These are phyloP conservation scores for Harringtonia aguacate DNA, from an alignment of 2,329 filamentous ascomycete species.

Conservation along the genomic window DNA sequence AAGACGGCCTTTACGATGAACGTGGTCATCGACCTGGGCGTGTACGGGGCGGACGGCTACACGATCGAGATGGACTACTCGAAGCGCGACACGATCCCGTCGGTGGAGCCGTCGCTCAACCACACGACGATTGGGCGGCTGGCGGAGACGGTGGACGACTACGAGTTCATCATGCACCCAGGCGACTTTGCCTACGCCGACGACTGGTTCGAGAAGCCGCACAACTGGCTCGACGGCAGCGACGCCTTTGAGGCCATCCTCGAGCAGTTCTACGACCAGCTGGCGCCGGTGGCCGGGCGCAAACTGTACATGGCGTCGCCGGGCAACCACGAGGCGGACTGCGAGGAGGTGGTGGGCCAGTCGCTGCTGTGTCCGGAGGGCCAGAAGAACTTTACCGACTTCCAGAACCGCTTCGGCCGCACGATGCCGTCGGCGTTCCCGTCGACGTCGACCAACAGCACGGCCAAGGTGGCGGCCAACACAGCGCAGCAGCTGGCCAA, in stretches of 20 bases:
- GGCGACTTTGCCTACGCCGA: constrained; percentile 50
- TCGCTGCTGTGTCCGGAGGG: constrained; percentile 33
- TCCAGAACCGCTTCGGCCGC: constrained; percentile 40
- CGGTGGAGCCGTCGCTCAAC: constrained; percentile 39
- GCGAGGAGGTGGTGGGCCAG: constrained; percentile 29
- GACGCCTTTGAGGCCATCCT: constrained; percentile 97
- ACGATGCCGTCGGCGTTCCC: constrained; percentile 40
- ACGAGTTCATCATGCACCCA: constrained; percentile 43
- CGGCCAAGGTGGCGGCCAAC: constrained; percentile 31
- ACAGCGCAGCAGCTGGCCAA: constrained; percentile 32
- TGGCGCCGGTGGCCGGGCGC: constrained; percentile 39
- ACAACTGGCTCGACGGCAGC: constrained; percentile 60
- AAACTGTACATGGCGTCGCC: constrained; percentile 47
- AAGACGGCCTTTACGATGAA: constrained; percentile 40
- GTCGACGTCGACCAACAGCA: constrained; percentile 32
- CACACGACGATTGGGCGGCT: constrained; percentile 48
- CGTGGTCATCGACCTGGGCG: constrained; percentile 43
- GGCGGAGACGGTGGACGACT: constrained; percentile 38
- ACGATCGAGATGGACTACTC: constrained; percentile 31
- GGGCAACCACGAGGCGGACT: constrained; percentile 50
- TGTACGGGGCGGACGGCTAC: constrained; percentile 41
- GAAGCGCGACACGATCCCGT: constrained; percentile 38
- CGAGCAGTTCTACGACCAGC: constrained; percentile 64
- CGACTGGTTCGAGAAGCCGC: constrained; percentile 37
- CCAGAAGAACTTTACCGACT: constrained; percentile 51